Percentiles rank a stretch among this genome's conserved stretches.
These are phyloP conservation scores for Oryza coarctata DNA, from an alignment of 176 grass and related monocot species.

Conservation along the genomic window DNA sequence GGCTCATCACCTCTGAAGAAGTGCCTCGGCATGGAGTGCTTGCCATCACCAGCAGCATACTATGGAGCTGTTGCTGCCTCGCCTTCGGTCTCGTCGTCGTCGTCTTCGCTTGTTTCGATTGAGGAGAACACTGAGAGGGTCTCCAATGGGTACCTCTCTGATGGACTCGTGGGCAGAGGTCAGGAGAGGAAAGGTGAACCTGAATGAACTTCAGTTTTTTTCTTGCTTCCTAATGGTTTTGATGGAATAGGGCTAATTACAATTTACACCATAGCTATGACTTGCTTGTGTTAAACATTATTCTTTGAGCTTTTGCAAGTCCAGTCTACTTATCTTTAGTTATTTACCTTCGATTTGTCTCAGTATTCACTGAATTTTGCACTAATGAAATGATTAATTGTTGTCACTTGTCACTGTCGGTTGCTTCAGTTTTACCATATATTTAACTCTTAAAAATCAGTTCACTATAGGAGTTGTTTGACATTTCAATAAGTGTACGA, in stretches of 20 bases:
- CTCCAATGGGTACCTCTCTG: slow-evolving; percentile 52
- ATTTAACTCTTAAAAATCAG: background rate
- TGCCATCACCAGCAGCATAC: slow-evolving; percentile 37
- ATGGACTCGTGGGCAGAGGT: slow-evolving; percentile 49
- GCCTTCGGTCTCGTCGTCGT: slow-evolving; percentile 45
- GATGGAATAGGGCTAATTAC: background rate
- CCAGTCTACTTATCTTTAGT: background rate
- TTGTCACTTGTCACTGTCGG: background rate
- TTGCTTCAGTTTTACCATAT: background rate
- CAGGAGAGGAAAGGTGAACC: slow-evolving; percentile 69
- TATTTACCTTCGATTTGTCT: background rate
- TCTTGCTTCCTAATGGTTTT: background rate
- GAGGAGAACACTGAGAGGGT: slow-evolving; percentile 57
- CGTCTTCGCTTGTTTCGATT: slow-evolving; percentile 63
- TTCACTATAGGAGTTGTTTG: background rate
- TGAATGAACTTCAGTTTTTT: background rate
- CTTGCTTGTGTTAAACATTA: background rate
- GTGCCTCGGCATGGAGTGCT: slow-evolving; percentile 60
- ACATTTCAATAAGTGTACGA: background rate
- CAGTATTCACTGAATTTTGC: background rate
- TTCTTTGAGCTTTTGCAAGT: background rate
- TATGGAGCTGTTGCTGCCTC: slow-evolving; percentile 13
- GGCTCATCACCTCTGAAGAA: slow-evolving; percentile 49
- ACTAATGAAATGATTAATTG: background rate
- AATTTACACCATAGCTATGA: background rate